A percentile compares a stretch with the other conserved stretches of the same genome.
Evolutionary conservation across 1,284 basidiomycete genomes (phyloP).

Genomic region (Neolentinus lepideus): DNA sequence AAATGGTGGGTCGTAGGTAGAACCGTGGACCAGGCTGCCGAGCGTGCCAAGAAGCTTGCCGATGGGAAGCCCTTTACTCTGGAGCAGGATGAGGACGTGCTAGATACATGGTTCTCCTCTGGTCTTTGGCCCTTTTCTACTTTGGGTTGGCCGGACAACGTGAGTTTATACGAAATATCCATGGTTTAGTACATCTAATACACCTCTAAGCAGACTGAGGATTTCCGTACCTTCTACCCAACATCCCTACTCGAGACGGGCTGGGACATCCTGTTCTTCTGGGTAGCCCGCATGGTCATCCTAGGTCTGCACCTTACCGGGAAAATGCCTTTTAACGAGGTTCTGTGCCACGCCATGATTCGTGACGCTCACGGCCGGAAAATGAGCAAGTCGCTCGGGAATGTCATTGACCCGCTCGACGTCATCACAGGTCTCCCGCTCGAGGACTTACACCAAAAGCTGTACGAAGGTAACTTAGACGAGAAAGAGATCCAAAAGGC

Average conservation of each 20-base stretch:
- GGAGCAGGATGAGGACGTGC: constrained; percentile 94
- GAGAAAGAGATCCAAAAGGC: constrained; percentile 93
- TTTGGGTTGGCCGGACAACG: constrained; percentile 94
- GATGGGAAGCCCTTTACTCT: constrained; percentile 69
- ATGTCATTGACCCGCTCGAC: constrained; percentile 97
- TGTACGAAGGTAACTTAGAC: constrained; percentile 90
- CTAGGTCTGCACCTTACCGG: constrained; percentile 89
- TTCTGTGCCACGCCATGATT: constrained; percentile 99
- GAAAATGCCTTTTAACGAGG: constrained; percentile 92
- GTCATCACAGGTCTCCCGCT: constrained; percentile 87
- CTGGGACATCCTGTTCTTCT: constrained; percentile 99
- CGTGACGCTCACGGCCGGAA: constrained; percentile 98
- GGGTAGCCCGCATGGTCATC: constrained; percentile 98
- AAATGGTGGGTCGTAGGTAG: constrained; percentile 92
- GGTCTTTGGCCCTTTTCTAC: constrained; percentile 98
- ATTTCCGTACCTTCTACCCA: constrained; percentile 84
- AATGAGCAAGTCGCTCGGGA: constrained; percentile 98
- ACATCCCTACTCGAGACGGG: constrained; percentile 91
- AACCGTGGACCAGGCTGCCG: constrained; percentile 72
- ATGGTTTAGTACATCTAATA: not conserved
- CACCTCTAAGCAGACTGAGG: constrained; percentile 45
- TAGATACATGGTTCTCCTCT: constrained; percentile 99
- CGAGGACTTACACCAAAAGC: constrained; percentile 81
- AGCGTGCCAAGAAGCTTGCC: constrained; percentile 70
- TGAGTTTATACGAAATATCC: constrained; percentile 20